Conservation (phyloP, 1,139 yeast genomes). For the Scheffersomyces lignicola region DNA sequence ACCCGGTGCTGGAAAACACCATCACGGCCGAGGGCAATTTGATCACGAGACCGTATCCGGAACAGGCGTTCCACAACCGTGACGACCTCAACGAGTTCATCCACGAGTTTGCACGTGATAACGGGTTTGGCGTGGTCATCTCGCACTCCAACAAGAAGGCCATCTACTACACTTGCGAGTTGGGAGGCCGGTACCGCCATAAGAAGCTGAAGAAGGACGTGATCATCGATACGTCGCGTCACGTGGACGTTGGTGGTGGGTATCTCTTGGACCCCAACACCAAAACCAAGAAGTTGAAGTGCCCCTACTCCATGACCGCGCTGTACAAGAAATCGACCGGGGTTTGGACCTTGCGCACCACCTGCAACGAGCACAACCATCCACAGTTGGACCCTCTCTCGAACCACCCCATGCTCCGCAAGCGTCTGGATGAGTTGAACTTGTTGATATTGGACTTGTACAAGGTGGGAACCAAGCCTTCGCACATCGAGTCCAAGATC, state of each 20-base stretch:
- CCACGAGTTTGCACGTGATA: conserved; percentile 56
- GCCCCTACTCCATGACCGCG: conserved; percentile 63
- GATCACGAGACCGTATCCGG: conserved; percentile 57
- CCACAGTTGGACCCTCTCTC: conserved; percentile 58
- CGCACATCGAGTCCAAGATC: conserved; percentile 53
- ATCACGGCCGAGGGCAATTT: conserved; percentile 51
- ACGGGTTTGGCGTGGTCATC: conserved; percentile 60
- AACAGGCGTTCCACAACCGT: conserved; percentile 50
- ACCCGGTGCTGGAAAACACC: conserved; percentile 49
- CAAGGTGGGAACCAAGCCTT: conserved; percentile 59
- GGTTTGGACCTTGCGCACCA: conserved; percentile 54
- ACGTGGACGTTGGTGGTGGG: conserved; percentile 34
- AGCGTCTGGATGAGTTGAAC: conserved; percentile 54
- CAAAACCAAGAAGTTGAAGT: conserved; percentile 53
- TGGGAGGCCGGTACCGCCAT: conserved; percentile 58
- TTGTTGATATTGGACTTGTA: conserved; percentile 53
- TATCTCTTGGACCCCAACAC: conserved; percentile 45
- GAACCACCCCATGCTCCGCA: conserved; percentile 59
- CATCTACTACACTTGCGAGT: conserved; percentile 60
- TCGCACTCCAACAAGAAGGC: conserved; percentile 62
- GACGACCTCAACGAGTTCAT: conserved; percentile 56
- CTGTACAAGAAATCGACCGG: conserved; percentile 49
- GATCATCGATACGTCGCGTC: conserved; percentile 19
- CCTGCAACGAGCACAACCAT: conserved; percentile 60
- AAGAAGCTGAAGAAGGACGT: conserved; percentile 43